A percentile compares a stretch with the other conserved stretches of the same genome.
phyloP scores from a whole-genome alignment of 257 asterid genomes.

The Solanum acaule region DNA sequence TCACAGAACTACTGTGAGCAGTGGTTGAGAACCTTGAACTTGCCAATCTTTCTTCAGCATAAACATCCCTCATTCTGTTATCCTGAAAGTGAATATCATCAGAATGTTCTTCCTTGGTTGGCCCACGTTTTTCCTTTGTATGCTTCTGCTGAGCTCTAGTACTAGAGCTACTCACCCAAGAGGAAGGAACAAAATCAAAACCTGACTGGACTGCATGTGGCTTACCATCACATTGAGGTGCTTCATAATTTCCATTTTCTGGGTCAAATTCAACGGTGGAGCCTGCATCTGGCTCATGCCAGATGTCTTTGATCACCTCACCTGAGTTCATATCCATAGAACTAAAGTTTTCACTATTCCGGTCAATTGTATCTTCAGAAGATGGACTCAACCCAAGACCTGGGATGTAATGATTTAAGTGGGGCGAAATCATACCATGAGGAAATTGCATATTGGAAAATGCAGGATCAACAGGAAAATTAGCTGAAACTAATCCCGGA shows the following conservation, averaged over 20 bases:
- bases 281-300: slow-evolving; percentile 52
- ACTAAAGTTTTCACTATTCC: slow-evolving; percentile 41
- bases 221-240: slow-evolving; percentile 30
- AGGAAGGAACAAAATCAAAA: slow-evolving; percentile 50
- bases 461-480: slow-evolving; percentile 27
- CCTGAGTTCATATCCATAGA: slow-evolving; percentile 39
- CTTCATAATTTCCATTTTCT: slow-evolving; percentile 38
- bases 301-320: slow-evolving; percentile 45
- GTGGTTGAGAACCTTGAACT: slow-evolving; percentile 40
- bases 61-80: slow-evolving; percentile 40
- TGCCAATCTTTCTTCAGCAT: slow-evolving; percentile 40
- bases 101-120: slow-evolving; percentile 31
- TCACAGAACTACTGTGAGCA: slow-evolving; percentile 24
- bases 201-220: slow-evolving; percentile 26
- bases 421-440: slow-evolving; percentile 59
- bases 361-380: slow-evolving; percentile 48
- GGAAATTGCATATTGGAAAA: slow-evolving; percentile 33
- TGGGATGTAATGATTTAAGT: slow-evolving; percentile 49
- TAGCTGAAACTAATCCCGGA: slow-evolving; percentile 41
- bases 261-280: slow-evolving; percentile 35
- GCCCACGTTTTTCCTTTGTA: slow-evolving; percentile 46
- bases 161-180: slow-evolving; percentile 36
- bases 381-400: slow-evolving; percentile 41
- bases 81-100: slow-evolving; percentile 43
- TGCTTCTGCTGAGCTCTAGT: slow-evolving; percentile 48